phyloP scores from a whole-genome alignment of 345 rosid species.

The Litchi chinensis region DNA sequence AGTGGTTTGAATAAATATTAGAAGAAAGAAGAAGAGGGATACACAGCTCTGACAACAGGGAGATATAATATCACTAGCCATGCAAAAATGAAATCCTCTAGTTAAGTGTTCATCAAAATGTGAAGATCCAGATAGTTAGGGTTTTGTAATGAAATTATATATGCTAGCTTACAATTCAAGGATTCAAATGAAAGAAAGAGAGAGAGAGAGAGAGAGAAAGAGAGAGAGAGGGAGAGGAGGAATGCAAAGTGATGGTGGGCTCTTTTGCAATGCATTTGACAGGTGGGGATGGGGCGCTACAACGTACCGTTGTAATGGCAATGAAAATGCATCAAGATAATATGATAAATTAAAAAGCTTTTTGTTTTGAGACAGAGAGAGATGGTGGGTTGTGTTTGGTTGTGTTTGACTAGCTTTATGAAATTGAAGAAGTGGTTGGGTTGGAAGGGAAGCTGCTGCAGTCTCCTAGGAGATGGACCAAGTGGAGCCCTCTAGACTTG shows the following conservation, averaged over 20 bases:
- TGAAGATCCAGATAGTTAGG: slow-evolving; percentile 12
- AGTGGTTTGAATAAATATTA: slow-evolving; percentile 17
- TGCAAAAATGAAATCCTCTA: slow-evolving; percentile 30
- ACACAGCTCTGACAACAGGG: slow-evolving; percentile 8
- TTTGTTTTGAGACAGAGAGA: neutral
- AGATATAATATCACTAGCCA: slow-evolving; percentile 41
- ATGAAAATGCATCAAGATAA: slow-evolving; percentile 20
- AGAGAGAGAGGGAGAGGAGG: slow-evolving; percentile 14
- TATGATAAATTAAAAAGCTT: neutral
- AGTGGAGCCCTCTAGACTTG: slow-evolving; percentile 14
- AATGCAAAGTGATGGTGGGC: slow-evolving; percentile 10
- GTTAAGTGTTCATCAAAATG: neutral
- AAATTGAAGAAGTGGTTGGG: slow-evolving; percentile 12
- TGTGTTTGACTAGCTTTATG: slow-evolving; percentile 8
- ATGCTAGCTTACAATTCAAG: too few relatives aligned
- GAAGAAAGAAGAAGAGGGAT: slow-evolving; percentile 20
- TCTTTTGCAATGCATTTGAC: slow-evolving; percentile 18
- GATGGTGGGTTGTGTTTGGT: neutral
- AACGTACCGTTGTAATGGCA: slow-evolving; percentile 20
- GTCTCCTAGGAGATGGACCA: slow-evolving; percentile 29
- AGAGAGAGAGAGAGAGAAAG: too few relatives aligned
- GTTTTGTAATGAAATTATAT: neutral
- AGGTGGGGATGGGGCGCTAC: slow-evolving; percentile 23
- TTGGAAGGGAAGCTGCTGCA: slow-evolving; percentile 14
- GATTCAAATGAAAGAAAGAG: neutral